phyloP scores from a whole-genome alignment of 2,329 filamentous ascomycete species.

The Epichloe brachyelytri region DNA sequence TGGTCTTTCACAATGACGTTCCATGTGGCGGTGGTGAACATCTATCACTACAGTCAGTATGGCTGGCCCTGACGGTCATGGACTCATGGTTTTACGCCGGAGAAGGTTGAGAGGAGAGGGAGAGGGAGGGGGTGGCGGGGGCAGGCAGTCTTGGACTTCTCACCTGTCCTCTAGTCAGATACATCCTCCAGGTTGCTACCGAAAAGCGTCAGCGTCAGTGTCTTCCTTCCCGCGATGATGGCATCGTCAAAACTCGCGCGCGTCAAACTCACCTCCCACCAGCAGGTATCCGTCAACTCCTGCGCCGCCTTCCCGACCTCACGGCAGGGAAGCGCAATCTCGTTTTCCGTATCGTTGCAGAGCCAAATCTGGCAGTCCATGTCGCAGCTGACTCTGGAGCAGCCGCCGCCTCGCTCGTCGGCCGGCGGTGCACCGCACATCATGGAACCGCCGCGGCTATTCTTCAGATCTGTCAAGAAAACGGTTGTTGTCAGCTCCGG shows the following conservation, averaged over 20 bases:
- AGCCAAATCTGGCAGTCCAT: background rate
- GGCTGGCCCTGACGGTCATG: background rate
- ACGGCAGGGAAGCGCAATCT: background rate
- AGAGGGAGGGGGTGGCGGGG: no score
- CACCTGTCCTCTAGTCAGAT: background rate
- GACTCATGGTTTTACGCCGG: no score
- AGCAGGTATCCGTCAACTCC: background rate
- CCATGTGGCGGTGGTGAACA: constrained; percentile 1
- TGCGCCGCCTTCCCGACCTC: background rate
- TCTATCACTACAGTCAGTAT: background rate
- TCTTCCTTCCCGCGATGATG: background rate
- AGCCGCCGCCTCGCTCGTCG: background rate
- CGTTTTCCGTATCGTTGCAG: background rate
- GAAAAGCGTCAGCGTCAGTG: background rate
- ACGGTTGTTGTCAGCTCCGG: background rate
- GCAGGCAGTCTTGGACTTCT: background rate
- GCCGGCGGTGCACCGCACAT: background rate
- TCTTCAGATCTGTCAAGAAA: background rate
- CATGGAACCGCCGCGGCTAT: background rate
- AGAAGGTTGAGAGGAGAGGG: no score
- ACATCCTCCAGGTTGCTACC: background rate
- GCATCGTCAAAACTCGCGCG: background rate
- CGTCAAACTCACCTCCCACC: background rate
- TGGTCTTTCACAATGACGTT: background rate
- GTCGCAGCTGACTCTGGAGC: background rate